Base-by-base conservation (phyloP, 75 land plant genomes). In the Pseudotsuga menziesii region DNA sequence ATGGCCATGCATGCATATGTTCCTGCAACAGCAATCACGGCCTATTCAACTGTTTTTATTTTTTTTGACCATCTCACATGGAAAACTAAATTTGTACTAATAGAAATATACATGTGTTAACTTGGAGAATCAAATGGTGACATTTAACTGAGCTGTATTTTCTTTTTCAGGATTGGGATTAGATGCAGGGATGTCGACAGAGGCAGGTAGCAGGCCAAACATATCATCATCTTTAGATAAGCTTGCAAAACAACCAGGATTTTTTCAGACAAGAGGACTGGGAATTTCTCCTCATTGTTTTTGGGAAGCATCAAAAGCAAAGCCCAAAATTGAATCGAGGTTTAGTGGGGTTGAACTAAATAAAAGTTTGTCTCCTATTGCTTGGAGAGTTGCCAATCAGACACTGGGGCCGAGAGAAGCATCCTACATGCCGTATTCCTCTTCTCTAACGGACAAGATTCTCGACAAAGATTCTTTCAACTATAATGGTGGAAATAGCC, bases 151-250 rank as follows among this genome's bases (percentile, higher is more conserved):
- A 19, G 12, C 41, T 69, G 14, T 39, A 17, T 64, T 64, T 64
- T 36, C n/a, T 35, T 36, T 69, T 69, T 69, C 72, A 69, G 72
- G 72, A 44, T 23, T 20, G n/a, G 72, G n/a, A 17, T 39, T 44
- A 39, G 48, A 69, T 69, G 22, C 52, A 69, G n/a, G 13, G n/a
- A 69, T 41, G 72, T 20, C 25, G 22, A 22, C 12, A 11, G 72
- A 69, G 23, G 72, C 72, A 41, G 72, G 72, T 4, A 41, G 72
- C 72, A 69, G 72, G 44, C 72, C 72, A 41, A 41, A 69, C 41
- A 11, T 69, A 41, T 36, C 72, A 20, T 69, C 72, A 41, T 69
- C 72, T 69, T 44, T 69, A 39, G 72, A 69, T 69, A 69, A 69
- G 48, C 54, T 73, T 56, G 75, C 19, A n/a, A 73, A 73, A 73